phyloP scores from a whole-genome alignment of 116 monocot species.

The Cymodocea nodosa region DNA sequence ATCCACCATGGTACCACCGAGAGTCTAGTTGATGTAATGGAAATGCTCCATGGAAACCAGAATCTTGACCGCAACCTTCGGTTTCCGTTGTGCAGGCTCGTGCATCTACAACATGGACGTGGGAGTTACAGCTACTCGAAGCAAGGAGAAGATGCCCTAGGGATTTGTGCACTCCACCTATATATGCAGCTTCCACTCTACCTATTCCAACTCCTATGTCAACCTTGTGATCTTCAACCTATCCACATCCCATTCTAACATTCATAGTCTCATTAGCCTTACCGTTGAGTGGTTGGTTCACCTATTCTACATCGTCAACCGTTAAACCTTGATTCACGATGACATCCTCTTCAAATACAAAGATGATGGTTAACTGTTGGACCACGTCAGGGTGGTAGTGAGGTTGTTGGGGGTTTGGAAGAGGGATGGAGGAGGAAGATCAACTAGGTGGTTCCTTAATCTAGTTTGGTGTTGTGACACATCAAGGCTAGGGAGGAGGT shows the following conservation, averaged over 20 bases:
- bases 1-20: no score
- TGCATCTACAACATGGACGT: no score
- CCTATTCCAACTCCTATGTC: constrained; percentile 97
- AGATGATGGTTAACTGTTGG: constrained; percentile 34
- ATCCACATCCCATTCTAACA: constrained; percentile 30
- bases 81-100: no score
- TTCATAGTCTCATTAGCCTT: constrained; percentile 33
- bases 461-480: constrained; percentile 43
- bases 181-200: constrained; percentile 86
- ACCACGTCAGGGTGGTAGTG: constrained; percentile 10
- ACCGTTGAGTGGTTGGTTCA: constrained; percentile 63
- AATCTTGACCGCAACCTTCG: no score
- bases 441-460: constrained; percentile 24
- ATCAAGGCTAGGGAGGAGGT: constrained; percentile 60
- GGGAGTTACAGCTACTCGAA: no score
- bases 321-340: constrained; percentile 69
- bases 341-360: constrained; percentile 56
- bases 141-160: no score
- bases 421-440: constrained; percentile 56
- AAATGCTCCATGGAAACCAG: no score
- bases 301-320: constrained; percentile 73
- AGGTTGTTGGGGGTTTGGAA: neutral
- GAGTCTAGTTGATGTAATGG: no score
- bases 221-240: constrained; percentile 89
- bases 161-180: no score